Percentiles rank a stretch among this genome's conserved stretches.
Evolutionary conservation across 106 monocot species (phyloP).

Genomic region (Ottelia alismoides): DNA sequence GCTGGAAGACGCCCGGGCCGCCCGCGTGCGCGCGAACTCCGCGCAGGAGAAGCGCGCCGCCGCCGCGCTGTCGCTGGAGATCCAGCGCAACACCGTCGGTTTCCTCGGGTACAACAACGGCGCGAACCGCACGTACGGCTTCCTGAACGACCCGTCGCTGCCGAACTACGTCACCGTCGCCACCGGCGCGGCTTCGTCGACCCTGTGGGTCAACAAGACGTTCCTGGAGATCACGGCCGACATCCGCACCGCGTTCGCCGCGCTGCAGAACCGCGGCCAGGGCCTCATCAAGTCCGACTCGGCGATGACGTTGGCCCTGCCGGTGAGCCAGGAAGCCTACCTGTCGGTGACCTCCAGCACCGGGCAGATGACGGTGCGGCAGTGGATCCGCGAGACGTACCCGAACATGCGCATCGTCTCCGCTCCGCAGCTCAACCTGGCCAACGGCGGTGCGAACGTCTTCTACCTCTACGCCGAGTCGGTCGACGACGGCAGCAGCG

Average conservation of each 20-base stretch:
- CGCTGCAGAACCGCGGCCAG: background rate
- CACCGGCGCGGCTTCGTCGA: too few relatives aligned
- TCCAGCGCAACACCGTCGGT: background rate
- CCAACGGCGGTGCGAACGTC: background rate
- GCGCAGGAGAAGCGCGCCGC: background rate
- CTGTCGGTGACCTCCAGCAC: background rate
- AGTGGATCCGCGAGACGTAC: background rate
- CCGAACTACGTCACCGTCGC: too few relatives aligned
- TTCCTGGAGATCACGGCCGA: background rate
- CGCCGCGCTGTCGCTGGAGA: background rate
- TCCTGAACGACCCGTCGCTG: background rate
- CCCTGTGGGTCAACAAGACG: too few relatives aligned
- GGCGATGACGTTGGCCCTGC: background rate
- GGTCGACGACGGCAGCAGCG: background rate
- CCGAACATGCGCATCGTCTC: background rate
- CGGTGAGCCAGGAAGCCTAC: background rate
- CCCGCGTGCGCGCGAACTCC: background rate
- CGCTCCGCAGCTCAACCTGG: background rate
- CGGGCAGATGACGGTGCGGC: background rate
- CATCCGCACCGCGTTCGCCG: background rate
- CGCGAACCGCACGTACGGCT: background rate
- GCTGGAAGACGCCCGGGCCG: background rate
- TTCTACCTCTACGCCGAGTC: background rate
- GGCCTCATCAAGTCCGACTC: background rate
- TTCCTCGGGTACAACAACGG: background rate